These are phyloP conservation scores for Paracoccidioides lutzii DNA, from an alignment of 2,329 filamentous ascomycete genomes.

Conservation along the genomic window DNA sequence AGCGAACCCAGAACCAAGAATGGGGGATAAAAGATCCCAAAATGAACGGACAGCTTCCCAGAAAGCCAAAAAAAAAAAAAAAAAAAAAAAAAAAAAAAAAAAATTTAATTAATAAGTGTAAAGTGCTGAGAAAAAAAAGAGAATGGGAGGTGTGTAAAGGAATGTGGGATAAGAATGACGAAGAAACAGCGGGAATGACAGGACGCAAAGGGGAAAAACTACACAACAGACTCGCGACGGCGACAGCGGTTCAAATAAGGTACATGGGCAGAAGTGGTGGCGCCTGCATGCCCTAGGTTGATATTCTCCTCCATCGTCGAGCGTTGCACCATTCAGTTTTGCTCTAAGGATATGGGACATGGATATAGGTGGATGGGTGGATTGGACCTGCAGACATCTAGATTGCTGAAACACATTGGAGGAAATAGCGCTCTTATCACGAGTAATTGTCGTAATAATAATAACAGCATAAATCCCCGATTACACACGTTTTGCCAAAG, in stretches of 20 bases:
- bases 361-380: not conserved
- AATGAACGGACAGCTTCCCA: constrained; percentile 30
- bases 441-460: not conserved
- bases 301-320: not conserved
- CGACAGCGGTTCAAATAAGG: not conserved
- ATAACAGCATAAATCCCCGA: not conserved
- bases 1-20: constrained; percentile 5
- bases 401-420: constrained; percentile 3
- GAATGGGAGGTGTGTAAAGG: constrained; percentile 2
- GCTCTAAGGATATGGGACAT: not conserved
- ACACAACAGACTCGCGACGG: not conserved
- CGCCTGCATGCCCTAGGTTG: not conserved
- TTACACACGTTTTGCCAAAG: not conserved
- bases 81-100: not conserved
- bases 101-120: not conserved
- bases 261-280: not conserved
- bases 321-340: not conserved
- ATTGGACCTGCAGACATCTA: not conserved
- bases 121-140: not conserved
- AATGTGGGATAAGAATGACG: constrained; percentile 4
- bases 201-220: not conserved
- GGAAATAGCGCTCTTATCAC: not conserved
- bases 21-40: constrained; percentile 4
- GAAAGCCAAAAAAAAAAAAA: constrained; percentile 17
- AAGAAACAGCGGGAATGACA: constrained; percentile 9